Conservation (phyloP, 257 asterid species). For the Nicotiana attenuata region DNA sequence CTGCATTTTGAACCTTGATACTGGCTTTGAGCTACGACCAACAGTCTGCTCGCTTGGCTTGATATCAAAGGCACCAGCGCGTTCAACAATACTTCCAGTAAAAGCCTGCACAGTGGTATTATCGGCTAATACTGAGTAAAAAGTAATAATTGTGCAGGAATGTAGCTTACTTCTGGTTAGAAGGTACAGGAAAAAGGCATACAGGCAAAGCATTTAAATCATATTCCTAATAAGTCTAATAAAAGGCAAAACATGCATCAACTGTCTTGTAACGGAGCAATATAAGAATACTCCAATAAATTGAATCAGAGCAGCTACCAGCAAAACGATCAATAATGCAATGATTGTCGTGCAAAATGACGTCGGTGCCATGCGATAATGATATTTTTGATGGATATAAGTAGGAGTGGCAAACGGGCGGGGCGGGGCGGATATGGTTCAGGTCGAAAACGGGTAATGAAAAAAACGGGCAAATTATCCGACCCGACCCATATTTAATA, state of each 20-base stretch:
- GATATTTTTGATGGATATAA: not conserved
- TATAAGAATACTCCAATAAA: no score
- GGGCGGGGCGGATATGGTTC: no score
- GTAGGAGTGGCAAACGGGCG: not conserved
- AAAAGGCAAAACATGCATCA: no score
- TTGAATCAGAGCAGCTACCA: no score
- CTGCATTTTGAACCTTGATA: conserved; percentile 79
- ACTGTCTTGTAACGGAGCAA: no score
- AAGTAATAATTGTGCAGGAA: not conserved
- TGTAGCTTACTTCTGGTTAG: not conserved
- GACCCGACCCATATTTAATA: no score
- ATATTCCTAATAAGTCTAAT: not conserved
- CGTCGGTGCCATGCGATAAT: not conserved
- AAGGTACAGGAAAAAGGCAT: not conserved
- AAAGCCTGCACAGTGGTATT: conserved; percentile 39
- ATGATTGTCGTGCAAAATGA: not conserved
- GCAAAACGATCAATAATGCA: no score
- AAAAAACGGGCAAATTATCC: no score
- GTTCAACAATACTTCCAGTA: conserved; percentile 71
- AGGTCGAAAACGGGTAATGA: no score
- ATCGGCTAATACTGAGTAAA: not conserved
- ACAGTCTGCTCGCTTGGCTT: conserved; percentile 28
- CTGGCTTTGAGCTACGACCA: conserved; percentile 50
- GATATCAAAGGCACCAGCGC: conserved; percentile 30
- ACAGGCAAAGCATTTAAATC: not conserved